Evolutionary conservation across 2,329 filamentous ascomycete species (phyloP), one percentile per base, ranked within the genome.

Genomic region (Fusarium keratoplasticum): DNA sequence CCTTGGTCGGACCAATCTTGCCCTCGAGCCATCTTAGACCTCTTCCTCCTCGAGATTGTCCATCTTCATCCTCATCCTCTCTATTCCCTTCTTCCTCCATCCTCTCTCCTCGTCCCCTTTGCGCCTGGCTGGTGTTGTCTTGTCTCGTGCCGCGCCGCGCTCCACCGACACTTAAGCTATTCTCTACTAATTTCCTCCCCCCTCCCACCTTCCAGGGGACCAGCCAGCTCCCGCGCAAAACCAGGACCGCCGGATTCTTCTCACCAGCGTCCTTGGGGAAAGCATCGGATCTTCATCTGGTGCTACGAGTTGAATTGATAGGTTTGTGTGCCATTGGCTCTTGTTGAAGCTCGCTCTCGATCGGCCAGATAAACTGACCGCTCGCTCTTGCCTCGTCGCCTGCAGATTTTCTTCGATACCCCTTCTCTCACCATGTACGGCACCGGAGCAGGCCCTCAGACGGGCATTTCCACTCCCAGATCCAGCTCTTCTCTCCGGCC

Each of bases 391-490:
- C 59, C 33, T 61, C 44, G 42, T 42, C 64, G 42, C 54, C 16
- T 63, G 27, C 72, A 80, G 78, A 77, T 79, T 81, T 76, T 80
- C 78, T 77, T 81, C 82, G 82, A 87, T 87, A 86, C 84, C 84
- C 83, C 77, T 76, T 77, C 78, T 77, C 77, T 80, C 85, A 90
- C 80, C 84, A 97, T 98, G 95, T 97, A 96, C 90, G 94, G 94
- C 85, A 91, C 93, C 81, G 89, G 87, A 79, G 94, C 92, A 69
- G 94, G 93, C 86, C 92, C 94, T 72, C 95, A 98, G 86, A 99
- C 96, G 87, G 96, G 96, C 86, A 95, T 98, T 82, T 97, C 95
- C 77, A 99, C 96, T 78, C 96, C 96, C 79, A 93, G 96, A 86
- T 98, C 96, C 66, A 96, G 94, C 78, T 92, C 95, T 76, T 98